Base-by-base conservation (phyloP, 2,329 filamentous ascomycete genomes). In the Colletotrichum coccodes region DNA sequence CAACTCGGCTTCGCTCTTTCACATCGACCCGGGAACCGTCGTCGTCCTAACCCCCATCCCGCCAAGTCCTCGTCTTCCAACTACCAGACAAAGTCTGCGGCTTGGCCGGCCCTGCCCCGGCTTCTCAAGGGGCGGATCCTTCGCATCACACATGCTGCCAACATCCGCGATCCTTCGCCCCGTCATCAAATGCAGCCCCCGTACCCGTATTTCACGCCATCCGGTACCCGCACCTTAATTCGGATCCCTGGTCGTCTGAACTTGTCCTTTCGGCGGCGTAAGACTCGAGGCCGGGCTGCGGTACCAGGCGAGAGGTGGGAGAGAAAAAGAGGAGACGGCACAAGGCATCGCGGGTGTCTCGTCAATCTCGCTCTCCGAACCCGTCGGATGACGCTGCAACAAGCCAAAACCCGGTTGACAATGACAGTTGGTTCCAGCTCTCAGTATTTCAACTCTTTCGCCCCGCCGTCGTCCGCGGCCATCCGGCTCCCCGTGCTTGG, bases 401-500 rank as follows among this genome's bases (percentile, higher is more conserved):
- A 26, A 36, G 46, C 28, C 38, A 36, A 28, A n/a, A 28, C 16
- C 26, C 7, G 14, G 18, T 28, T n/a, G 14, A n/a, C 6, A 28
- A 49, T 44, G 6, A 5, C 42, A 9, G 38, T 40, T 68, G 49
- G 52, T 50, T 49, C 52, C 28, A 42, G 23, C 36, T 47, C 26
- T 44, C 42, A 64, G 47, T n/a, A 49, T 46, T 36, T 28, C 28
- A 6, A 36, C 34, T 21, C 32, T 9, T 36, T 21, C 12, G 34
- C 58, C 58, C 40, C 42, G 49, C 32, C n/a, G 14, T 30, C 46
- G 23, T 49, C 4, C 32, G 30, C n/a, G 6, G 30, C 50, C 9
- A 46, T 36, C 54, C 54, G 65, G 38, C 26, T 65, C 47, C 47
- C 65, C 54, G 54, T 60, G 38, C 65, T 49, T 59, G 60, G 53